Base-by-base conservation (phyloP, 345 rosid genomes). In the Eucalyptus urophylla region DNA sequence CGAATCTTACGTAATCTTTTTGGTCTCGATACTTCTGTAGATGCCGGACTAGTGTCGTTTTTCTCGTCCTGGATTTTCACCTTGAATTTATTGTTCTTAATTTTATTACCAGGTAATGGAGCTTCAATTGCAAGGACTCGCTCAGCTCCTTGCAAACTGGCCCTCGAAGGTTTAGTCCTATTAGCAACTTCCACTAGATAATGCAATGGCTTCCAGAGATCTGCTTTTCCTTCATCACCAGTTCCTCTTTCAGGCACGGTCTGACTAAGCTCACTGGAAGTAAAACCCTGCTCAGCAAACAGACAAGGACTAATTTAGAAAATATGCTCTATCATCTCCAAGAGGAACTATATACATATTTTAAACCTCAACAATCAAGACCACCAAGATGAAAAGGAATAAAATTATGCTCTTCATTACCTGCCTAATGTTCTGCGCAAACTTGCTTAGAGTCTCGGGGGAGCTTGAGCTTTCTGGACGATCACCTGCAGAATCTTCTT, bases 141-240 rank as follows among this genome's bases (percentile, higher is more conserved):
- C 81, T 93, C 95, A 88, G 92, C 91, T 88, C 90, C 97, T 91
- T 93, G 97, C 89, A 92, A 94, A 92, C 89, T 93, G 86, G 93
- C 92, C 94, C 94, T 96, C 88, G 91, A 92, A 88, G 96, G 89
- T 93, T 97, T 96, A 89, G 97, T 95, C 93, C 97, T 95, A 85
- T 96, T 98, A 37, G 97, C 98, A 89, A 94, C 99, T 91, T 98
- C 99, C 92, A 98, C 98, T 89, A 98, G 97, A 96, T 92, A 96
- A 92, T 96, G 93, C 89, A 98, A 93, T 31, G 99, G 99, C 89
- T 96, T 96, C 99, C 99, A 98, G 86, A 93, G 92, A 93, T 98
- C 97, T 49, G 90, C 90, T 92, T 95, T 96, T 50, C 94, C 96
- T 92, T 95, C 95, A 45, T 87, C 92, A 87, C 85, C 93, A 88